These are phyloP conservation scores for Danielia oregonensis DNA, from an alignment of 805 yeast genomes.

Conservation along the genomic window DNA sequence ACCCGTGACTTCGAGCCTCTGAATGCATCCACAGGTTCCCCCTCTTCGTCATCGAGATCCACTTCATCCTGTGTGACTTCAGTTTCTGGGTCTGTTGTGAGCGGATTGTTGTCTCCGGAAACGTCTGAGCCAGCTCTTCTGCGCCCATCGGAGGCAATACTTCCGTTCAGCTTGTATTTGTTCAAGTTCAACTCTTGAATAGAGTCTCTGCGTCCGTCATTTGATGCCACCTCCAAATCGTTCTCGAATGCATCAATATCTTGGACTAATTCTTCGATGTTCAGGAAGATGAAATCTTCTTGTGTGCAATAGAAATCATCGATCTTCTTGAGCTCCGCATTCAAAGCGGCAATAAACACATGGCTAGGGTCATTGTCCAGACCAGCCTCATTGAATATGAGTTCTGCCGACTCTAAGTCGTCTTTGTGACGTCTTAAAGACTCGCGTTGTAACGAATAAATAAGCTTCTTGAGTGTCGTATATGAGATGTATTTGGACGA, in stretches of 20 bases:
- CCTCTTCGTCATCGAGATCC: conserved; percentile 8
- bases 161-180: conserved; percentile 1
- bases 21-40: conserved; percentile 3
- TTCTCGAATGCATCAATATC: conserved; percentile 64
- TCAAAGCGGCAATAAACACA: conserved; percentile 69
- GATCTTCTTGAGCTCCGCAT: conserved; percentile 71
- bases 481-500: conserved; percentile 87
- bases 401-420: conserved; percentile 29
- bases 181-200: not conserved
- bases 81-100: conserved; percentile 32
- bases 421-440: conserved; percentile 23
- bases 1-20: conserved; percentile 5
- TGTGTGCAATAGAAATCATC: conserved; percentile 69
- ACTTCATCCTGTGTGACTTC: conserved; percentile 27
- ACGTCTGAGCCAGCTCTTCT: conserved; percentile 15
- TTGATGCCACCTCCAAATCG: conserved; percentile 17
- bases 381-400: conserved; percentile 25
- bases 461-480: conserved; percentile 78
- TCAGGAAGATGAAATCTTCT: conserved; percentile 53
- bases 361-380: conserved; percentile 41
- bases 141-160: not conserved
- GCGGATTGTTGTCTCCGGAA: conserved; percentile 15
- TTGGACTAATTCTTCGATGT: conserved; percentile 51
- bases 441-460: conserved; percentile 78
- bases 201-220: not conserved